Percentiles rank a stretch among this genome's conserved stretches.
These are phyloP conservation scores for Dimargaris cristalligena DNA, from an alignment of 192 early-diverging fungal genomes.

Conservation along the genomic window DNA sequence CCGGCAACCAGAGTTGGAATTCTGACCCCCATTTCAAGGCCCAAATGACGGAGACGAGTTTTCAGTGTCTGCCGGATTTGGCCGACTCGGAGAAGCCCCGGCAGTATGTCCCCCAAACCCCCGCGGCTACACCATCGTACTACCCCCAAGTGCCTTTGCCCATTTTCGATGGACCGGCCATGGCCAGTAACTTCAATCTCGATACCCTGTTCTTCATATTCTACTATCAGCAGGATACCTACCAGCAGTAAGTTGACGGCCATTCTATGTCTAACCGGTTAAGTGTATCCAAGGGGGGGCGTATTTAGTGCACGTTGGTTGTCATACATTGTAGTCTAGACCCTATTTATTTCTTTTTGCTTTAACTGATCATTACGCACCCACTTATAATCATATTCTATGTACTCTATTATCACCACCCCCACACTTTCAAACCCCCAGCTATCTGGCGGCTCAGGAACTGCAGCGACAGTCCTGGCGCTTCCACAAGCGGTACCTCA, in stretches of 20 bases:
- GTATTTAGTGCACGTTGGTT: too few species aligned
- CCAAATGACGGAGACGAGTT: constrained; percentile 74
- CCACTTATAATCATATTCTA: too few species aligned
- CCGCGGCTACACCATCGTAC: constrained; percentile 73
- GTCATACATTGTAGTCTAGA: too few species aligned
- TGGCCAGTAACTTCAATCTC: constrained; percentile 83
- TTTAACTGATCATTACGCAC: too few species aligned
- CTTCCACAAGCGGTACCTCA: constrained; percentile 95
- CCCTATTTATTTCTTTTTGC: too few species aligned
- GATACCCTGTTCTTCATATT: constrained; percentile 97
- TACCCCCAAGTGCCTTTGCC: constrained; percentile 77
- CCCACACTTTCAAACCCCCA: constrained; percentile 12
- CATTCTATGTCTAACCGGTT: not conserved
- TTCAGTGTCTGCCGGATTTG: constrained; percentile 63
- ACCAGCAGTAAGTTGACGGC: constrained; percentile 64
- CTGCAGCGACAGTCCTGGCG: constrained; percentile 94
- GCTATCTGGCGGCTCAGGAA: constrained; percentile 83
- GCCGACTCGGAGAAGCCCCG: constrained; percentile 70
- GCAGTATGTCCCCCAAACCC: constrained; percentile 52
- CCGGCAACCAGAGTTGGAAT: not conserved
- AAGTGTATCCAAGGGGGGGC: too few species aligned
- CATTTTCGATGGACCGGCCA: constrained; percentile 63
- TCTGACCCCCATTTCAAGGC: constrained; percentile 15
- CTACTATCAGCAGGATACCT: constrained; percentile 93
- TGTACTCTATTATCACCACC: too few species aligned